phyloP scores from a whole-genome alignment of 2,329 filamentous ascomycete species.

The Rhinocladiella mackenziei region DNA sequence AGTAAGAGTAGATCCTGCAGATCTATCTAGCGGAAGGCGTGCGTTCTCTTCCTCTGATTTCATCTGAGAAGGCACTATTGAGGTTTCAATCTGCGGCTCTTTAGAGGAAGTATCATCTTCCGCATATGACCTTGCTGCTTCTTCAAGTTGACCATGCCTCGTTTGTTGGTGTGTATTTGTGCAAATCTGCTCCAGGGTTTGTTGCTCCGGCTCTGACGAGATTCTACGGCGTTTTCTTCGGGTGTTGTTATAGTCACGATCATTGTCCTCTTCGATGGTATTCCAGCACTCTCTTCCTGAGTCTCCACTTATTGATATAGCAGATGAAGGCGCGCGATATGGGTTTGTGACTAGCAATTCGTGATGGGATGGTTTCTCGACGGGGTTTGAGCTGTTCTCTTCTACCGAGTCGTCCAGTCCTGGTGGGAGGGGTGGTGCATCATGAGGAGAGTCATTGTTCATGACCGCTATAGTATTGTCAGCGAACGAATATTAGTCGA shows the following conservation, averaged over 20 bases:
- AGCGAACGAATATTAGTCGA: background rate
- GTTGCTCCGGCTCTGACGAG: constrained; percentile 8
- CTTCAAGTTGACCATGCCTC: constrained; percentile 16
- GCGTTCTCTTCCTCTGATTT: background rate
- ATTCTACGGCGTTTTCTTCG: constrained; percentile 24
- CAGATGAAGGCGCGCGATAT: background rate
- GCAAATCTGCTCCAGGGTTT: background rate
- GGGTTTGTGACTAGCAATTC: background rate
- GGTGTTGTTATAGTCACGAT: constrained; percentile 11
- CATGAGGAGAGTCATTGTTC: background rate
- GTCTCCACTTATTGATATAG: background rate
- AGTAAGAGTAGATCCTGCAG: background rate
- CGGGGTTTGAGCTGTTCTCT: background rate
- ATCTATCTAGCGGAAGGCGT: background rate
- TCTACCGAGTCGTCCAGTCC: constrained; percentile 9
- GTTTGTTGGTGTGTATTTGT: background rate
- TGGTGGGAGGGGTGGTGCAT: background rate
- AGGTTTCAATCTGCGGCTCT: no score
- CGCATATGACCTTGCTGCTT: constrained; percentile 8
- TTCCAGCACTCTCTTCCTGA: background rate
- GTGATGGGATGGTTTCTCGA: background rate
- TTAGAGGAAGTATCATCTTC: background rate
- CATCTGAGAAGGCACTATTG: no score
- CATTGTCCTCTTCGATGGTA: constrained; percentile 3
- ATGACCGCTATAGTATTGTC: constrained; percentile 3